Conservation (phyloP, 495 filamentous ascomycete genomes). For the Cairneyella variabilis region DNA sequence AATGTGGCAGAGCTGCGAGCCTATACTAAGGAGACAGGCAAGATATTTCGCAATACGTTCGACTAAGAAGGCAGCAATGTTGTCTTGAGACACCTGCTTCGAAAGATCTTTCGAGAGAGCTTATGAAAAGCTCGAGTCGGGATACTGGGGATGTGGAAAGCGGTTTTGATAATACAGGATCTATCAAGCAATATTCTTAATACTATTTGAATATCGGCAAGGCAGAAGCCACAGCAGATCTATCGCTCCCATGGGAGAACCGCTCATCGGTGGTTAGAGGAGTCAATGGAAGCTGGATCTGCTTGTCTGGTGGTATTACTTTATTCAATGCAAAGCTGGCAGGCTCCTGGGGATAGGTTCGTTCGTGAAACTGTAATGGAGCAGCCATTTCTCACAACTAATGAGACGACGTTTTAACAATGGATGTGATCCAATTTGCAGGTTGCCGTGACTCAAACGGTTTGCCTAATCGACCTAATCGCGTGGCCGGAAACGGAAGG, state of each 20-base stretch:
- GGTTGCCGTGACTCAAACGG: not conserved
- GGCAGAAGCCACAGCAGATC: not conserved
- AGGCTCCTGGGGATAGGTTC: conserved; percentile 1
- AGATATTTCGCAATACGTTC: conserved; percentile 16
- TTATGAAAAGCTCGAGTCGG: conserved; percentile 11
- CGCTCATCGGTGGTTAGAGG: not conserved
- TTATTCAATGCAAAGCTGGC: not conserved
- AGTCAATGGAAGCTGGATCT: not conserved
- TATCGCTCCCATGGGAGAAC: conserved; percentile 1
- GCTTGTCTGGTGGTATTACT: not conserved
- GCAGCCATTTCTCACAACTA: not conserved
- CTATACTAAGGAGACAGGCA: conserved; percentile 19
- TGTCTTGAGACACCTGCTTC: not conserved
- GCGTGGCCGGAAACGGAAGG: not conserved
- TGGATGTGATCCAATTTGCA: not conserved
- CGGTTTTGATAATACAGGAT: conserved; percentile 9
- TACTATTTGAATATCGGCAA: not conserved
- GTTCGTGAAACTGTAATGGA: not conserved
- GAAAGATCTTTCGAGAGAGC: not conserved
- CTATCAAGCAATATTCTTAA: conserved; percentile 1
- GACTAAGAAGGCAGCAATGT: conserved; percentile 16
- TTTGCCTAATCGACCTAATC: not conserved
- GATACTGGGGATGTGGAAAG: conserved; percentile 11
- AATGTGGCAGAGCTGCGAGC: conserved; percentile 22
- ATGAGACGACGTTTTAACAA: not conserved